Conservation (phyloP, 2,329 filamentous ascomycete genomes). For the Tolypocladium guangdongense region DNA sequence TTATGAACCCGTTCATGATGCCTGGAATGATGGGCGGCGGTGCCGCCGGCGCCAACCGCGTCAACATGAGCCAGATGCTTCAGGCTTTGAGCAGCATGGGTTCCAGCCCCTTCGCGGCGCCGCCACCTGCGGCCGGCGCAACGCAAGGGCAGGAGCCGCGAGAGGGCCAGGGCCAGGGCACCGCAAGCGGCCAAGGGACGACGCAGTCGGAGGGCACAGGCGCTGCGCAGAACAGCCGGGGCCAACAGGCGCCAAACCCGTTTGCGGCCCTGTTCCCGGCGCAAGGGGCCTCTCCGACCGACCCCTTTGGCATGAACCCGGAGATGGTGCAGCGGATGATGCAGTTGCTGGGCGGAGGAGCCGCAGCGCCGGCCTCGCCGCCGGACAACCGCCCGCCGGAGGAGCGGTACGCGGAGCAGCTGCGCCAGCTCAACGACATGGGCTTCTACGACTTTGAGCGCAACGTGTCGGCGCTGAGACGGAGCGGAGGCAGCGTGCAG, state of each 20-base stretch:
- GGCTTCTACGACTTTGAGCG: slow-evolving; percentile 95
- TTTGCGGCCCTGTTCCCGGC: slow-evolving; percentile 53
- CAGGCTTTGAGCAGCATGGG: slow-evolving; percentile 17
- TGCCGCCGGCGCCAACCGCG: slow-evolving; percentile 8
- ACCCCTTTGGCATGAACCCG: slow-evolving; percentile 38
- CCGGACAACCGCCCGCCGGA: slow-evolving; percentile 82
- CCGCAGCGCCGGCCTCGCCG: slow-evolving; percentile 39
- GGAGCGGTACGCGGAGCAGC: slow-evolving; percentile 81
- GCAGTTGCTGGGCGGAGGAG: slow-evolving; percentile 30
- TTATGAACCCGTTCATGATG: slow-evolving; percentile 24
- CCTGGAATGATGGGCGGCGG: slow-evolving; percentile 11
- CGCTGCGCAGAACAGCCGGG: slow-evolving; percentile 14
- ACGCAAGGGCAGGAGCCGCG: slow-evolving; percentile 14
- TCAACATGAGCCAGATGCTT: slow-evolving; percentile 16
- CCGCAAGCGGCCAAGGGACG: slow-evolving; percentile 7
- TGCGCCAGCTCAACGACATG: slow-evolving; percentile 95
- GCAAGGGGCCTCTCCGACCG: slow-evolving; percentile 19
- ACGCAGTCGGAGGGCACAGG: slow-evolving; percentile 12
- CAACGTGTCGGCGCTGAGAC: slow-evolving; percentile 78
- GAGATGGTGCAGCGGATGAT: slow-evolving; percentile 45
- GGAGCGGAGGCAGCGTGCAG: slow-evolving; percentile 88
- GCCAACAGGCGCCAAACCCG: slow-evolving; percentile 45
- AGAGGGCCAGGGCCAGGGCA: slow-evolving; percentile 13
- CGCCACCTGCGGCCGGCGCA: slow-evolving; percentile 6
- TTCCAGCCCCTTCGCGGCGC: slow-evolving; percentile 24